A percentile compares a stretch with the other conserved stretches of the same genome.
These are phyloP conservation scores for Paracoccidioides lutzii DNA, from an alignment of 2,329 filamentous ascomycete genomes.

Conservation along the genomic window DNA sequence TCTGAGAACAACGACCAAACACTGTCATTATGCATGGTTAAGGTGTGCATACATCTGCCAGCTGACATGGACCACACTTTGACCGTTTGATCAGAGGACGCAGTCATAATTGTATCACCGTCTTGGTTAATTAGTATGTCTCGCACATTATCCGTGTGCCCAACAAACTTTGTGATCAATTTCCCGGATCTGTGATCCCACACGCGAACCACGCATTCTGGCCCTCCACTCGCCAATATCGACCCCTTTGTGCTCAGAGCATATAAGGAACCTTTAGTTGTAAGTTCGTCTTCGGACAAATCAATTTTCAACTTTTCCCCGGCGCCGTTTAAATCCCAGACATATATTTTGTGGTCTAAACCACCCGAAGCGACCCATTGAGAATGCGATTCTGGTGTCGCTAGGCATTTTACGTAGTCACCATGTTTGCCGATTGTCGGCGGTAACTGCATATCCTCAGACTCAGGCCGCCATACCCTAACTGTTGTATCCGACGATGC, in stretches of 20 bases:
- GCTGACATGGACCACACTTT: conserved; percentile 97
- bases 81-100: conserved; percentile 90
- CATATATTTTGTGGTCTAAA: conserved; percentile 76
- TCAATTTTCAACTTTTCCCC: conserved; percentile 82
- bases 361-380: conserved; percentile 92
- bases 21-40: conserved; percentile 98
- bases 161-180: conserved; percentile 88
- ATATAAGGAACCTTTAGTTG: conserved; percentile 90
- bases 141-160: conserved; percentile 87
- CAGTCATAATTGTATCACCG: conserved; percentile 83
- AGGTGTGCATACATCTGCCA: conserved; percentile 90
- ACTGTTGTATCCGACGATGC: conserved; percentile 90
- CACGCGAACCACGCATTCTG: conserved; percentile 80
- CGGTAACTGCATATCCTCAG: conserved; percentile 44
- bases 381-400: conserved; percentile 55
- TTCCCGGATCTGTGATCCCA: conserved; percentile 87
- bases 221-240: conserved; percentile 81
- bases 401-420: conserved; percentile 93
- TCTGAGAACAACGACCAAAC: conserved; percentile 93
- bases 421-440: conserved; percentile 83
- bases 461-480: conserved; percentile 75
- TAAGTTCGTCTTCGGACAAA: conserved; percentile 54
- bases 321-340: conserved; percentile 85
- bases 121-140: conserved; percentile 80
- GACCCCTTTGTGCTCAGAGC: conserved; percentile 67